These are phyloP conservation scores for Eucalyptus lansdowneana DNA, from an alignment of 345 rosid species.

Conservation along the genomic window DNA sequence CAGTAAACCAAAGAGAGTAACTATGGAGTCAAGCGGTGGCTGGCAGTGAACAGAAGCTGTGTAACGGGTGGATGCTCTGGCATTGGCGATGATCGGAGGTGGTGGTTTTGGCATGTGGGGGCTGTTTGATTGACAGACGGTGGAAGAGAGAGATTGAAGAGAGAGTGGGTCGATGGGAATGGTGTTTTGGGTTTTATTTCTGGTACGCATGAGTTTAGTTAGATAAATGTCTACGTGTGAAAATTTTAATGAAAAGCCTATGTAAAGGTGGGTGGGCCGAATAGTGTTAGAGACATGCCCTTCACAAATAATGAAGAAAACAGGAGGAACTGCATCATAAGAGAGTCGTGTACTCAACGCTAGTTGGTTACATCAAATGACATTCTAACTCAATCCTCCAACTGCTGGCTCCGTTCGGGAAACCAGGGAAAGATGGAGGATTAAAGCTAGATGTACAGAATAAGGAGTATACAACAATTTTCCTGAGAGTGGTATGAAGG, in stretches of 20 bases:
- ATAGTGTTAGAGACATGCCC: background rate
- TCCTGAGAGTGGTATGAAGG: background rate
- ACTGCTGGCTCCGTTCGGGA: background rate
- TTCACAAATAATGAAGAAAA: background rate
- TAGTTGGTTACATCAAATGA: background rate
- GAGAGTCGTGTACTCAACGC: background rate
- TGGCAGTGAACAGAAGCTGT: background rate
- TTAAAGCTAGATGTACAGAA: background rate
- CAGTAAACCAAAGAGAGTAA: background rate
- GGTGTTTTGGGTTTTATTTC: background rate
- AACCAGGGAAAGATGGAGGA: background rate
- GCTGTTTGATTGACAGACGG: background rate
- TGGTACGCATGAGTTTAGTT: background rate
- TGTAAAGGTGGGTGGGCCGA: fast-evolving
- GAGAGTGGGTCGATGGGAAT: background rate
- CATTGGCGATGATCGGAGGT: background rate
- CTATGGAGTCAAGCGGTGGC: background rate
- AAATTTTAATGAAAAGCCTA: background rate
- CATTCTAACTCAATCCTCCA: background rate
- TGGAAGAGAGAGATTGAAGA: background rate
- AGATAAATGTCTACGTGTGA: background rate
- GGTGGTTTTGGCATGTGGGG: background rate
- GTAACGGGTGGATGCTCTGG: background rate
- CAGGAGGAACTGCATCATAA: background rate
- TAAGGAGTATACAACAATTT: background rate